Conservation (phyloP, 192 early-diverging fungal genomes). For the Coemansia sp. region DNA sequence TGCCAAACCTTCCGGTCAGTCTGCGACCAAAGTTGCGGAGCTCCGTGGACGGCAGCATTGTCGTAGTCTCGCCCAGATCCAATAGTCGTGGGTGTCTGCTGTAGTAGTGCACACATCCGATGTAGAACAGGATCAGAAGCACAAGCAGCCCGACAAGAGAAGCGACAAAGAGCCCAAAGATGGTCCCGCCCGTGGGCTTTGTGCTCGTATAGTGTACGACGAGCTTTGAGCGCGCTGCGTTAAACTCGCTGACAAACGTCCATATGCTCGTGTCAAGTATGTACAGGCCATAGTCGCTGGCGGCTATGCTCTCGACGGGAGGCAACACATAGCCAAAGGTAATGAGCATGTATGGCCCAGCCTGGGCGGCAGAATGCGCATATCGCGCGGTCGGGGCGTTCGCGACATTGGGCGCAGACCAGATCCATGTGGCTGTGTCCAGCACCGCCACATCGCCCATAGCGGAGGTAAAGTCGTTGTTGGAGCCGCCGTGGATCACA, state of each 20-base stretch:
- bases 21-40: constrained; percentile 38
- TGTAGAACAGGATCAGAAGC: constrained; percentile 32
- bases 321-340: constrained; percentile 32
- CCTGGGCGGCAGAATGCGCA: constrained; percentile 42
- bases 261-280: constrained; percentile 43
- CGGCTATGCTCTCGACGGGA: not conserved
- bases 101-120: constrained; percentile 47
- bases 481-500: constrained; percentile 47
- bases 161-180: constrained; percentile 47
- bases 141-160: constrained; percentile 34
- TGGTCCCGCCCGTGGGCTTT: constrained; percentile 37
- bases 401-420: constrained; percentile 21
- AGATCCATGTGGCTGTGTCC: constrained; percentile 46
- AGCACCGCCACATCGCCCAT: constrained; percentile 51
- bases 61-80: constrained; percentile 21
- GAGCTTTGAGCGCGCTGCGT: constrained; percentile 31
- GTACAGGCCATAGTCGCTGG: constrained; percentile 34
- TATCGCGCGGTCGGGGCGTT: constrained; percentile 31
- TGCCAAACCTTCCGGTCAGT: constrained; percentile 30
- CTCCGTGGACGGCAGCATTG: constrained; percentile 37
- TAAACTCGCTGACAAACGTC: constrained; percentile 40
- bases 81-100: constrained; percentile 39
- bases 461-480: constrained; percentile 23
- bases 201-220: constrained; percentile 19
- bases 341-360: constrained; percentile 45